Evolutionary conservation across 768 basidiomycete species (phyloP), one percentile per base, ranked within the genome.

Genomic region (Basidioascus undulatus): DNA sequence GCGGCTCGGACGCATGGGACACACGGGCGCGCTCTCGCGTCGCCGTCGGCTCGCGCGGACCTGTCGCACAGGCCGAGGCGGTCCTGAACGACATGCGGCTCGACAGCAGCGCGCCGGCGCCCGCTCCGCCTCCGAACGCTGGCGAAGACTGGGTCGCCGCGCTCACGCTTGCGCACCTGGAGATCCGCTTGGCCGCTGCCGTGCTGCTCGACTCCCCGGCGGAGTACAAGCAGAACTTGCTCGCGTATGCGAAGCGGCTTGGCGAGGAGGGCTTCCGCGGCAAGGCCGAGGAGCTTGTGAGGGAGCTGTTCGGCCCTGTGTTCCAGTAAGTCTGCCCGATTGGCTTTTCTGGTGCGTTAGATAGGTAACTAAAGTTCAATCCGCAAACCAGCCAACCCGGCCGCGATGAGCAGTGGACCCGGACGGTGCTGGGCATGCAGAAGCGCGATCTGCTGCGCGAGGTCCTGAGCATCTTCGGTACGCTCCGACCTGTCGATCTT

Each of bases 231-330:
- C 68, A 72, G 50, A 71, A 70, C 41, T 53, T 94, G 48, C 48
- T 73, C 41, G 48, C 70, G 48, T 94, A 92, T 55, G 75, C 82
- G 28, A 77, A 70, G 62, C 74, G 71, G 59, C 63, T 96, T 32
- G 82, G 77, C 27, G 81, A 92, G 47, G 84, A 89, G 55, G 84
- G 78, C 0, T 84, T 83, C 55, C 64, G 70, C 45, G 76, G 63
- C 28, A 84, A 87, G 56, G 86, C 73, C 15, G 87, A 92, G 55
- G 89, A 96, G 56, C 57, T 98, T 41, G 69, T 89, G 37, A 76
- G 70, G 57, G 92, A 94, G 47, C 64, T 96, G 39, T 73, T 78
- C 50, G 86, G 87, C 13, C 87, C 86, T 0, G 61, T 86, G 30
- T 89, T 81, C 59, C 77, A 74, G 87, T 87, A 53, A 44, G 78